Base-by-base conservation (phyloP, 352 stramenopile species). In the Globisporangium nodosum region DNA sequence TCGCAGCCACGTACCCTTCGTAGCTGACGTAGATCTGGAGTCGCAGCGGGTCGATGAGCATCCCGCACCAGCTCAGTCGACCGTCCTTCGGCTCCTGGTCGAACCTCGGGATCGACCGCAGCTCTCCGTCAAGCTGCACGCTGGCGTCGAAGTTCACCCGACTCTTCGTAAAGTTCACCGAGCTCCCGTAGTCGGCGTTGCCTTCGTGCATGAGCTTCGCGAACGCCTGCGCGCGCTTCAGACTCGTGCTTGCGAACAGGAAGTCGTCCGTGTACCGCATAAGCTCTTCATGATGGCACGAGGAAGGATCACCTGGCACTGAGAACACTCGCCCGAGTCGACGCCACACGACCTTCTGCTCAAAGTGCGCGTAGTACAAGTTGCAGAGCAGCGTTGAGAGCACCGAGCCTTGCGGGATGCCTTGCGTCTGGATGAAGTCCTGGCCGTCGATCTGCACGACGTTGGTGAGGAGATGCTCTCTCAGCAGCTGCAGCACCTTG, bases 201-300 rank as follows among this genome's bases (percentile, higher is more conserved):
- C 78, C 77, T 39, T 73, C 60, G 33, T 89, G 78, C 78, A 92
- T 88, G 27, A 87, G 58, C 12, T 75, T 46, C 5, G 66, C 64
- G 49, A 94, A 94, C 24, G 13, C 64, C 8, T 63, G 61, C 3
- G 81, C 84, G 5, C 78, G 68, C 13, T 68, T 66, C 27, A 78
- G 8, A 56, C 86, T 71, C 5, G 75, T 78, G 30, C 74, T 87
- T 27, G 90, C 58, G 56, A 84, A 88, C 31, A 91, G 65, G 57
- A 89, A 94, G 39, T 94, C 84, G 48, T 94, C 84, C 0, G 78
- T 91, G 62, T 90, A 92, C 11, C 84, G 74, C 49, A 94, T 70
- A 20, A 92, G 42, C 31, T 75, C 54, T 60, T 93, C 79, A 49
- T 90, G 78, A 6, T 75, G 64, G 33, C 75, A 88, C 21, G 13